Base-by-base conservation (phyloP, 768 basidiomycete genomes). In the Boletus rufocinnamomeus region DNA sequence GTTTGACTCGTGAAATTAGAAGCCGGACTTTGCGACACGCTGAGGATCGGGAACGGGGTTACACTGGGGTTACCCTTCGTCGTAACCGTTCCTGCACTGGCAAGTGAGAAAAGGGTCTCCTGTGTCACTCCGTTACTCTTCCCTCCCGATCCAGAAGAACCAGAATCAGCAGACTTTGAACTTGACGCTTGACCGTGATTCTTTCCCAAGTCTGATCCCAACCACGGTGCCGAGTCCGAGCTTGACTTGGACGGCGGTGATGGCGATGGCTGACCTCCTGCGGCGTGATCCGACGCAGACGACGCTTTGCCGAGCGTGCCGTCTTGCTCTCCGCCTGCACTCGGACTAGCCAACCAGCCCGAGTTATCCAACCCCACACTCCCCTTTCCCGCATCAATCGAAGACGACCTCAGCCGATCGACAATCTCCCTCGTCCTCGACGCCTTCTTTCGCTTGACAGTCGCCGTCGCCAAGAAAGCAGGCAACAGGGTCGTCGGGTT, bases 341-440 rank as follows among this genome's bases (percentile, higher is more conserved):
- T 32, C 6, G 57, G 51, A 48, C 64, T n/a, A 49, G 57, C 61
- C 54, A 53, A 19, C 68, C 68, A 67, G 4, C 58, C 60, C 48
- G 64, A 40, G 35, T 25, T 5, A 25, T 69, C 61, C 44, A 35
- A 21, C 5, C 34, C 59, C 8, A 30, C 43, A 43, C 43, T 37
- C 21, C 56, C 59, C 52, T 60, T 68, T 7, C 68, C 68, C 14
- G 32, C 55, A 56, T 69, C 68, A 10, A 70, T 52, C 38, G 67
- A 68, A 45, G 60, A 65, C 43, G 66, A 70, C 54, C 67, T 62
- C 57, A 70, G n/a, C 40, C 59, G 62, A 52, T 70, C 69, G 1
- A 70, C 66, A 38, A 70, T 72, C 58, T 72, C 69, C n/a, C 70
- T 65, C 58, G 69, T 70, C 43, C 66, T 59, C 28, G 70, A 70